These are phyloP conservation scores for Aquilaria malaccensis DNA, from an alignment of 345 rosid species.

Conservation along the genomic window DNA sequence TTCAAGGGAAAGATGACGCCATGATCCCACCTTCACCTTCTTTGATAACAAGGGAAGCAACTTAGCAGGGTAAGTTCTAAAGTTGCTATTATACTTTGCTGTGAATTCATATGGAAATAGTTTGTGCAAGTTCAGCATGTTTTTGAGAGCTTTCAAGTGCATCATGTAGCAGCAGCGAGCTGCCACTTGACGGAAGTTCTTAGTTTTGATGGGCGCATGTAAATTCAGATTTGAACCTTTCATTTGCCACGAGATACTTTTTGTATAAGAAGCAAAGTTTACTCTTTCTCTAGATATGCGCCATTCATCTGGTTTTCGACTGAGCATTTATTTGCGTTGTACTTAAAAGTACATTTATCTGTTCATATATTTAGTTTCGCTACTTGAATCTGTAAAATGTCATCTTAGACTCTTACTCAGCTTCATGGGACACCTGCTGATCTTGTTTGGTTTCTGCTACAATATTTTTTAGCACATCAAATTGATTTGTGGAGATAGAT, in stretches of 20 bases:
- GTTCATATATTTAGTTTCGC: too few species aligned
- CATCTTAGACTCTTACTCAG: too few species aligned
- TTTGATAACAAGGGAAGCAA: constrained; percentile 41
- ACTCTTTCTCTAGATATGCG: too few species aligned
- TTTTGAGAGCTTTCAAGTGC: constrained; percentile 1
- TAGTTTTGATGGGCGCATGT: not conserved
- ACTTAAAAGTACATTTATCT: too few species aligned
- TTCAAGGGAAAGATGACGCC: constrained; percentile 33
- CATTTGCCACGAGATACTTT: not conserved
- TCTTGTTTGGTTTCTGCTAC: too few species aligned
- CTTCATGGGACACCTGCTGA: too few species aligned
- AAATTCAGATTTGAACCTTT: not conserved
- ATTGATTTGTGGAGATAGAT: too few species aligned
- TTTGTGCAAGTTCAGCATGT: constrained; percentile 10
- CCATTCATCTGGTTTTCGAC: too few species aligned
- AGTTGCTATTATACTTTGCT: constrained; percentile 1
- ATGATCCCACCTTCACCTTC: constrained; percentile 65
- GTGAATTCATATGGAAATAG: not conserved
- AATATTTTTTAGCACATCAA: too few species aligned
- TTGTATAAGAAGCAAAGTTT: not conserved
- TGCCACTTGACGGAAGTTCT: too few species aligned
- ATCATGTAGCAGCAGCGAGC: not conserved
- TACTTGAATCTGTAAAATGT: too few species aligned
- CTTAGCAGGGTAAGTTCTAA: constrained; percentile 15
- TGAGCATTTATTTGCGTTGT: too few species aligned